These are phyloP conservation scores for Trametes hirsuta DNA, from an alignment of 1,284 basidiomycete genomes.

Conservation along the genomic window DNA sequence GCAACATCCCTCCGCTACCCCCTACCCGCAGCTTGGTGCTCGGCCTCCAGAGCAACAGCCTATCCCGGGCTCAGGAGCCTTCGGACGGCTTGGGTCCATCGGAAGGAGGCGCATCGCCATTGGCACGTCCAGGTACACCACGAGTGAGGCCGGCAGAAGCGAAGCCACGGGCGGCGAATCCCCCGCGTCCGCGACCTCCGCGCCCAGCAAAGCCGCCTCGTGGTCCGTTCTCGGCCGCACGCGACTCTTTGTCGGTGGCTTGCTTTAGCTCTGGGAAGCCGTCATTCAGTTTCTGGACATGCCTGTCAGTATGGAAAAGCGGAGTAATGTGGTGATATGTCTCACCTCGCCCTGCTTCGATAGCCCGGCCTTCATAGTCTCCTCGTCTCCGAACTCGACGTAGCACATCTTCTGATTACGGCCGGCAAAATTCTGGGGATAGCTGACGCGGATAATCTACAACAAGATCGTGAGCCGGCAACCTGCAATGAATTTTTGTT, in stretches of 20 bases:
- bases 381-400: conserved; percentile 87
- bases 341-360: conserved; percentile 71
- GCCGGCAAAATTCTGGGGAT: conserved; percentile 55
- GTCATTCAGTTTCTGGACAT: conserved; percentile 67
- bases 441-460: conserved; percentile 74
- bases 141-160: conserved; percentile 69
- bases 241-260: conserved; percentile 68
- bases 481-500: not conserved
- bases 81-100: conserved; percentile 26
- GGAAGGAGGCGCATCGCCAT: conserved; percentile 34
- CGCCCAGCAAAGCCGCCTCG: conserved; percentile 47
- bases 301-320: not conserved
- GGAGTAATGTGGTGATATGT: conserved; percentile 4
- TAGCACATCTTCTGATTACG: conserved; percentile 68
- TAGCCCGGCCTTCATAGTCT: conserved; percentile 77
- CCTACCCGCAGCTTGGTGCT: not conserved
- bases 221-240: conserved; percentile 39
- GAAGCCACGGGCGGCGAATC: conserved; percentile 65
- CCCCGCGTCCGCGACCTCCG: conserved; percentile 62
- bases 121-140: conserved; percentile 32
- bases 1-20: not conserved
- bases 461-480: not conserved
- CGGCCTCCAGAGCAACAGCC: not conserved
- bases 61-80: conserved; percentile 18
- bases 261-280: conserved; percentile 64